phyloP scores from a whole-genome alignment of 2,329 filamentous ascomycete species.

The Scopulariopsis brevicaulis region DNA sequence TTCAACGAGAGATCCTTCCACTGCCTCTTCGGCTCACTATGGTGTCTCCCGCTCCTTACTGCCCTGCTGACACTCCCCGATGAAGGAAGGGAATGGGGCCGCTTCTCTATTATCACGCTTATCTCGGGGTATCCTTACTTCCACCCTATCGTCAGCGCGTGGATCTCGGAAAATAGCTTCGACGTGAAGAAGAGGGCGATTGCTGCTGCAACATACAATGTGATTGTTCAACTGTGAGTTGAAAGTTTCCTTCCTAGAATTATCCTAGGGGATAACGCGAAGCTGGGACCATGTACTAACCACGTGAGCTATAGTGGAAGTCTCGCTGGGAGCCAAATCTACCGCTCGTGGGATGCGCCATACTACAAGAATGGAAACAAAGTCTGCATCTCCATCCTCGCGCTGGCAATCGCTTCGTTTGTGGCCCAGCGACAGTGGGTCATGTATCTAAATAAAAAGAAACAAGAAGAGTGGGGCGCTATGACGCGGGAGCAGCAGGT shows the following conservation, averaged over 20 bases:
- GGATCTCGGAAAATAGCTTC: conserved; percentile 36
- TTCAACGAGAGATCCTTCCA: conserved; percentile 43
- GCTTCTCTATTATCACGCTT: conserved; percentile 38
- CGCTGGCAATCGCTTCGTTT: conserved; percentile 36
- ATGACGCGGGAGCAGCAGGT: conserved; percentile 32
- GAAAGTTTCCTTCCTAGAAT: too few species aligned
- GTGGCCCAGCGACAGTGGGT: conserved; percentile 33
- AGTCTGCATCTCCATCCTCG: conserved; percentile 39
- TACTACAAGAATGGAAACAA: conserved; percentile 47
- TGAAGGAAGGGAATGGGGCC: conserved; percentile 32
- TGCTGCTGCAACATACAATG: conserved; percentile 34
- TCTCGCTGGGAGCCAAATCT: conserved; percentile 33
- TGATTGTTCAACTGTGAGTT: conserved; percentile 29
- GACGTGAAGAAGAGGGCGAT: conserved; percentile 37
- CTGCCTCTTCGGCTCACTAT: conserved; percentile 38
- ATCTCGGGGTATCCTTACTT: conserved; percentile 46
- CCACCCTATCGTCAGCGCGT: conserved; percentile 40
- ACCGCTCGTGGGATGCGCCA: conserved; percentile 37
- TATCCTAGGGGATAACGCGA: neutral
- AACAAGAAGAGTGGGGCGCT: conserved; percentile 30
- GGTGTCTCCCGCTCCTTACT: conserved; percentile 38
- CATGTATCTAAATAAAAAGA: conserved; percentile 32
- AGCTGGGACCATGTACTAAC: neutral
- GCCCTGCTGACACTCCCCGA: conserved; percentile 24
- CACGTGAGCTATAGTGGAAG: conserved; percentile 18